Conservation (phyloP, 495 filamentous ascomycete species). For the Penicillium samsonianum region DNA sequence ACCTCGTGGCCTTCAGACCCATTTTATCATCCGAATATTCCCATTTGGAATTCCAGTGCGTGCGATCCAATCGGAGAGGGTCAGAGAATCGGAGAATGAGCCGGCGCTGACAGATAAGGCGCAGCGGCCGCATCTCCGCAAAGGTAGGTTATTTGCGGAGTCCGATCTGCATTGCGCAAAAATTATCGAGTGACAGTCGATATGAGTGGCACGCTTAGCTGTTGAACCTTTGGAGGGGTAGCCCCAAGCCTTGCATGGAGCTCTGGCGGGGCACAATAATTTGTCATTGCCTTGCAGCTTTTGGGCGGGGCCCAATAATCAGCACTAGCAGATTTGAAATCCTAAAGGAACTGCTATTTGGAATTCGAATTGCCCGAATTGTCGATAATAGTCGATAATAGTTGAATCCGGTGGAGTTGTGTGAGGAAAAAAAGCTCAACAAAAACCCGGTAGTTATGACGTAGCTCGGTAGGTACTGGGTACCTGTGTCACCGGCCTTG, state of each 20-base stretch:
- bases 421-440: not conserved
- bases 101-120: not conserved
- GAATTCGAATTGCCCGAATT: not conserved
- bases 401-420: not conserved
- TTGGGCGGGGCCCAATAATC: not conserved
- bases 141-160: constrained; percentile 14
- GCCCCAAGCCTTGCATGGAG: not conserved
- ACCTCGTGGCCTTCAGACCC: constrained; percentile 66
- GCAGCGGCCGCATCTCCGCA: constrained; percentile 10
- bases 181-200: constrained; percentile 7
- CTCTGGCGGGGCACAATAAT: constrained; percentile 13
- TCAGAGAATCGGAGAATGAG: constrained; percentile 4
- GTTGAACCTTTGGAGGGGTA: not conserved
- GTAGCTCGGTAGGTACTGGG: not conserved
- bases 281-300: constrained; percentile 15
- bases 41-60: constrained; percentile 71
- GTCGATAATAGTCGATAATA: no score
- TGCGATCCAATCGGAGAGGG: constrained; percentile 21
- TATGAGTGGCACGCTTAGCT: constrained; percentile 2
- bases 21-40: constrained; percentile 65
- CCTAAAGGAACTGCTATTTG: not conserved
- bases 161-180: constrained; percentile 4
- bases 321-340: constrained; percentile 11
- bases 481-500: not conserved
- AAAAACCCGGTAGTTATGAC: constrained; percentile 2